A percentile compares a stretch with the other conserved stretches of the same genome.
Conservation (phyloP, 1,139 yeast genomes). For the Suhomyces anneliseae region DNA sequence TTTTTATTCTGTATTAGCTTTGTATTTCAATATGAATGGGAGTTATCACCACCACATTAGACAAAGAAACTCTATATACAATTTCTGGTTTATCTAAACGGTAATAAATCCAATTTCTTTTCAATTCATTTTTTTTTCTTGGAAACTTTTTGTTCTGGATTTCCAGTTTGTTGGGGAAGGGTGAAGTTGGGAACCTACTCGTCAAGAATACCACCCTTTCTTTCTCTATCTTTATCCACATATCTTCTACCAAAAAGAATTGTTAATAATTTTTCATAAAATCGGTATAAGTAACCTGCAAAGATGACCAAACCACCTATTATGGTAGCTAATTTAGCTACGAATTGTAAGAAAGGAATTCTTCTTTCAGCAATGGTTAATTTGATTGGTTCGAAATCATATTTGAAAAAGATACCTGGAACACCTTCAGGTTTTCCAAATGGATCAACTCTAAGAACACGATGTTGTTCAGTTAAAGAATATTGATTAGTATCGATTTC, state of each 20-base stretch:
- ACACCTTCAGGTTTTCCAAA: conserved; percentile 32
- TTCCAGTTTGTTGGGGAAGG: neutral
- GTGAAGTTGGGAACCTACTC: neutral
- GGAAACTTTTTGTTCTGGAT: too few species aligned
- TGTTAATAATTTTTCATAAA: conserved; percentile 47
- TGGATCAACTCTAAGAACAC: conserved; percentile 21
- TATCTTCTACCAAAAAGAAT: conserved; percentile 51
- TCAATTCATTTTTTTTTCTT: too few species aligned
- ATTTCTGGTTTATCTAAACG: too few species aligned
- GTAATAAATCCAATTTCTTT: too few species aligned
- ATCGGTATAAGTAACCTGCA: conserved; percentile 47
- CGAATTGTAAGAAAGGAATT: conserved; percentile 73
- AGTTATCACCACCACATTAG: too few species aligned
- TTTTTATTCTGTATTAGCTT: too few species aligned
- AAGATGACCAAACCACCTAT: conserved; percentile 68
- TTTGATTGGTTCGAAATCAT: conserved; percentile 86
- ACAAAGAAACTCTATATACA: too few species aligned
- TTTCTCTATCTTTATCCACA: conserved; percentile 58
- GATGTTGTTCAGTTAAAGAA: conserved; percentile 64
- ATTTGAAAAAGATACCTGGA: conserved; percentile 83
- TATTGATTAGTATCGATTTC: conserved; percentile 82
- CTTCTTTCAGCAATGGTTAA: conserved; percentile 69
- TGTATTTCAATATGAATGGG: too few species aligned
- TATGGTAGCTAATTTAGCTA: conserved; percentile 76
- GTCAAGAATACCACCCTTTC: conserved; percentile 35